Conservation (phyloP, 179 eudicot species). For the Camellia oleifera region DNA sequence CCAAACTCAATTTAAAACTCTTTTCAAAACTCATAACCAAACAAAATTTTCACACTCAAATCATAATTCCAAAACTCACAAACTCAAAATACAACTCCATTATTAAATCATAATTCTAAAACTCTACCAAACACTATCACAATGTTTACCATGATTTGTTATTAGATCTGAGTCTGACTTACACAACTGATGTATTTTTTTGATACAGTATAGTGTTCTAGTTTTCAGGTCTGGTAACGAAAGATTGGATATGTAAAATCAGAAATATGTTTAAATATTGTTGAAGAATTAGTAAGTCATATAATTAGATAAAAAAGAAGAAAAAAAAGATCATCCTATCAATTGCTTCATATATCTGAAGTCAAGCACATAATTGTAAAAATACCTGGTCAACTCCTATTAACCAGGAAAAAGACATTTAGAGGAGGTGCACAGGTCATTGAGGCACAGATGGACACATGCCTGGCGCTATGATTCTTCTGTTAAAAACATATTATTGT, state of each 20-base stretch:
- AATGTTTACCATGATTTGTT: neutral
- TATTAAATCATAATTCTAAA: no score
- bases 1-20: no score
- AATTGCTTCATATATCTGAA: neutral
- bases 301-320: no score
- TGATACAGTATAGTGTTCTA: neutral
- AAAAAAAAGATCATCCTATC: neutral
- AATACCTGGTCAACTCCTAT: slow-evolving; percentile 1
- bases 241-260: neutral
- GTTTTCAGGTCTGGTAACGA: slow-evolving; percentile 3
- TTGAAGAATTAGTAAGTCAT: neutral
- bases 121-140: no score
- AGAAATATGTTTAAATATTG: neutral
- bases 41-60: no score
- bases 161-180: neutral
- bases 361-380: neutral
- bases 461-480: neutral
- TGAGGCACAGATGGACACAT: neutral
- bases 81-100: no score
- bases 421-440: slow-evolving; percentile 5
- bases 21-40: no score
- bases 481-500: neutral
- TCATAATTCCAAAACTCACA: no score
- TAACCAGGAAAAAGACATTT: slow-evolving; percentile 2
- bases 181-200: neutral